Conservation (phyloP, 352 stramenopile genomes). For the Globisporangium uncinulatum region DNA sequence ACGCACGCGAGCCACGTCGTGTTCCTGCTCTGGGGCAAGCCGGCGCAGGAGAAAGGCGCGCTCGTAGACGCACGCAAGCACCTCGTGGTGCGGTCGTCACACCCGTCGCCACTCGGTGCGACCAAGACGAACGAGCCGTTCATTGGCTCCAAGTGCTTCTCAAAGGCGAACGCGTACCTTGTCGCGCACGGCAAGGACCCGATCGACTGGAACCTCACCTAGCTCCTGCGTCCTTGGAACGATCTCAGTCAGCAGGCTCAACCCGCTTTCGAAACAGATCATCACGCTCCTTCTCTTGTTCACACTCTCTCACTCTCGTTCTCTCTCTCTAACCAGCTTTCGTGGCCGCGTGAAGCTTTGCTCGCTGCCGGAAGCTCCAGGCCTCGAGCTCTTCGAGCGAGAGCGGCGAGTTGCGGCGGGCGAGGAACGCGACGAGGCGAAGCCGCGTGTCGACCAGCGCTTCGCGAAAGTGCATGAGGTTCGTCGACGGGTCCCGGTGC, state of each 20-base stretch:
- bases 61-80: slow-evolving; percentile 81
- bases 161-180: slow-evolving; percentile 76
- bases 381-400: slow-evolving; percentile 41
- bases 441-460: slow-evolving; percentile 44
- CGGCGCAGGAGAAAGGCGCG: slow-evolving; percentile 82
- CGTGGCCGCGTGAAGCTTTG: slow-evolving; percentile 5
- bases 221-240: background rate
- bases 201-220: slow-evolving; percentile 71
- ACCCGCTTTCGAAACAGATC: too few relatives aligned
- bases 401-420: slow-evolving; percentile 32
- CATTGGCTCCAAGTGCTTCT: slow-evolving; percentile 92
- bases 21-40: slow-evolving; percentile 98
- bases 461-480: slow-evolving; percentile 58
- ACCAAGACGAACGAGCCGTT: slow-evolving; percentile 96
- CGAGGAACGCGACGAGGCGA: slow-evolving; percentile 45
- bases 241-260: too few relatives aligned
- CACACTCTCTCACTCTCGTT: too few relatives aligned
- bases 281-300: too few relatives aligned
- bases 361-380: slow-evolving; percentile 34
- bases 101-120: slow-evolving; percentile 93
- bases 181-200: slow-evolving; percentile 67
- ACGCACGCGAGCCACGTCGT: slow-evolving; percentile 86
- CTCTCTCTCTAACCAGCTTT: slow-evolving; percentile 12
- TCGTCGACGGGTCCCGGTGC: slow-evolving; percentile 38
- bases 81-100: slow-evolving; percentile 83